A percentile compares a stretch with the other conserved stretches of the same genome.
Evolutionary conservation across 78 protist genomes (phyloP).

Genomic region (Dictyostelium firmibasis): DNA sequence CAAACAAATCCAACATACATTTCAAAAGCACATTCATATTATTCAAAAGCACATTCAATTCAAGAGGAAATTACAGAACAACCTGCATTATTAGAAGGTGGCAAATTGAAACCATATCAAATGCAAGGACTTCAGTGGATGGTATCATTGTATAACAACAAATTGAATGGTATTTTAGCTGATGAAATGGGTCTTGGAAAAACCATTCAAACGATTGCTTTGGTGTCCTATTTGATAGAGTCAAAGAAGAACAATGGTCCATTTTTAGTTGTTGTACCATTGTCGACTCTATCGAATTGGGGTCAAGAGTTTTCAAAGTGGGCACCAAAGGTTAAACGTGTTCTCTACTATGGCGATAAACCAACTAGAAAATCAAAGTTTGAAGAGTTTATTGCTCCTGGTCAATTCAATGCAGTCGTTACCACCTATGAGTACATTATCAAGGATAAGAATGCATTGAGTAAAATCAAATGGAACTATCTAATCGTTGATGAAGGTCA

Average conservation of each 20-base stretch:
- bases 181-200: slow-evolving; percentile 97
- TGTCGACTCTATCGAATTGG: slow-evolving; percentile 96
- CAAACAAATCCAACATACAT: not conserved
- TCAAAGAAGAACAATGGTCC: slow-evolving; percentile 90
- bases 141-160: slow-evolving; percentile 83
- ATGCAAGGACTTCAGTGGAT: slow-evolving; percentile 97
- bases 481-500: slow-evolving; percentile 93
- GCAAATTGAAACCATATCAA: slow-evolving; percentile 95
- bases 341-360: slow-evolving; percentile 88
- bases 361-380: slow-evolving; percentile 28
- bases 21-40: slow-evolving; percentile 65
- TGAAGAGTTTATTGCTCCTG: not conserved
- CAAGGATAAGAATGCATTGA: slow-evolving; percentile 55
- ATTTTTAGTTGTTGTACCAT: slow-evolving; percentile 97
- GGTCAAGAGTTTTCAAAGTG: slow-evolving; percentile 90
- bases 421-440: slow-evolving; percentile 90
- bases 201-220: slow-evolving; percentile 94
- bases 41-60: slow-evolving; percentile 78
- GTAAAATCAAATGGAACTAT: slow-evolving; percentile 79
- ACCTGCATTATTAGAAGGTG: slow-evolving; percentile 76
- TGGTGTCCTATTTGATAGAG: slow-evolving; percentile 87
- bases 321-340: slow-evolving; percentile 84
- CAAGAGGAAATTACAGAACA: slow-evolving; percentile 72
- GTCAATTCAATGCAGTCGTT: slow-evolving; percentile 84
- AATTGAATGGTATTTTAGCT: slow-evolving; percentile 95